Base-by-base conservation (phyloP, 805 yeast species). In the Spathaspora hagerdaliae region DNA sequence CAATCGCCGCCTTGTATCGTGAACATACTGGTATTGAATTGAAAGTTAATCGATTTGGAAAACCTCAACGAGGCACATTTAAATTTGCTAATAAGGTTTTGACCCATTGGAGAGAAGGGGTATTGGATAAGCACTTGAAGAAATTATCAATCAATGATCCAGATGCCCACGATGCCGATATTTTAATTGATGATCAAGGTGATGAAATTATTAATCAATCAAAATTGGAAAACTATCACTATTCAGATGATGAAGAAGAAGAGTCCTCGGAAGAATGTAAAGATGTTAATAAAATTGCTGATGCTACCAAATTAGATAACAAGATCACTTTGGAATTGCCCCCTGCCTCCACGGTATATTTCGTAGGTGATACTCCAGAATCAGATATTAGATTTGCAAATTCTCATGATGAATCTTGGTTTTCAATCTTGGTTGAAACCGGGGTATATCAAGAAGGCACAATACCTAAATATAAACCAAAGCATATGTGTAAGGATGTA, bases 321-420 rank as follows among this genome's bases (percentile, higher is more conserved):
- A 57, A 66, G 45, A 69, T 71, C 51, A 68, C 71, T 24, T 80
- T 71, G 54, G 83, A 82, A 45, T 67, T 87, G 52, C 94, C 94
- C 6, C 91, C 91, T 4, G 89, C 94, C 3, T 82, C 88, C 5
- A 86, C 94, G 0, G 95, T 87, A 12, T 87, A 87, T 63, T 87
- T 87, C 67, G 94, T 87, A 42, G 96, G 96, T 56, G 96, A 87
- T 60, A 87, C 95, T 11, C 96, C 96, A 14, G 95, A 87, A 67
- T 83, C 91, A 6, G 96, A 87, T 63, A 87, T 87, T 51, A 74
- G 94, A 63, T 87, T 87, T 68, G 95, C 95, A 44, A 87, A 87
- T 69, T 82, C 90, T 14, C 92, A 86, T 65, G 94, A 87, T 60
- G 79, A 79, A 49, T 81, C 89, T 29, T 87, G 96, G 96, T 82